These are phyloP conservation scores for Colletotrichum spaethianum DNA, from an alignment of 2,329 filamentous ascomycete genomes.

Conservation along the genomic window DNA sequence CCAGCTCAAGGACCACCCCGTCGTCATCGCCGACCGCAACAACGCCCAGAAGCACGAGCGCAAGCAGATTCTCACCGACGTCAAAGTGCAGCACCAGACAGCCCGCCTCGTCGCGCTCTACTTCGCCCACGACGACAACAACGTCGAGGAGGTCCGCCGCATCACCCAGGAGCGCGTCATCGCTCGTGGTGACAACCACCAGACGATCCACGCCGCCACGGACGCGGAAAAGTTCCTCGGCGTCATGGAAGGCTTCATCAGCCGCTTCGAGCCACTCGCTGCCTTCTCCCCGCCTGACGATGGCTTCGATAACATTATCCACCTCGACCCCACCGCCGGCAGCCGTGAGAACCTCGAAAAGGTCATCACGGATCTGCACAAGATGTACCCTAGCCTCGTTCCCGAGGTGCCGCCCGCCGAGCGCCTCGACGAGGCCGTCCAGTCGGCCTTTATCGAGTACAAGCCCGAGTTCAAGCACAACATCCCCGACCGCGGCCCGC, in stretches of 20 bases:
- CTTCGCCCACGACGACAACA: slow-evolving; percentile 85
- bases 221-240: slow-evolving; percentile 80
- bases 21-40: slow-evolving; percentile 93
- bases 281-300: slow-evolving; percentile 79
- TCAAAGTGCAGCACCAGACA: slow-evolving; percentile 72
- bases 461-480: slow-evolving; percentile 82
- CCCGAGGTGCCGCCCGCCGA: slow-evolving; percentile 77
- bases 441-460: slow-evolving; percentile 82
- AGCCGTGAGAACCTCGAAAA: slow-evolving; percentile 90
- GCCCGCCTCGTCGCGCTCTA: slow-evolving; percentile 88
- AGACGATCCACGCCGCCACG: slow-evolving; percentile 92
- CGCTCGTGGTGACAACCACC: slow-evolving; percentile 92
- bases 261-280: slow-evolving; percentile 86
- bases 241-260: slow-evolving; percentile 96
- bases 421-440: slow-evolving; percentile 85
- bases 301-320: slow-evolving; percentile 86
- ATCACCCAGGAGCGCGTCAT: slow-evolving; percentile 86
- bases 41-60: slow-evolving; percentile 92
- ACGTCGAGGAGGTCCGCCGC: slow-evolving; percentile 80
- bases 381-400: slow-evolving; percentile 84
- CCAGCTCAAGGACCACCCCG: slow-evolving; percentile 74
- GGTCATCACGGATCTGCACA: slow-evolving; percentile 79
- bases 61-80: slow-evolving; percentile 87
- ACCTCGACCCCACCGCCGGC: slow-evolving; percentile 83
- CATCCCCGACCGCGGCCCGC: slow-evolving; percentile 71